Conservation (phyloP, 139 green algal species). For the Pycnococcus provasolii region DNA sequence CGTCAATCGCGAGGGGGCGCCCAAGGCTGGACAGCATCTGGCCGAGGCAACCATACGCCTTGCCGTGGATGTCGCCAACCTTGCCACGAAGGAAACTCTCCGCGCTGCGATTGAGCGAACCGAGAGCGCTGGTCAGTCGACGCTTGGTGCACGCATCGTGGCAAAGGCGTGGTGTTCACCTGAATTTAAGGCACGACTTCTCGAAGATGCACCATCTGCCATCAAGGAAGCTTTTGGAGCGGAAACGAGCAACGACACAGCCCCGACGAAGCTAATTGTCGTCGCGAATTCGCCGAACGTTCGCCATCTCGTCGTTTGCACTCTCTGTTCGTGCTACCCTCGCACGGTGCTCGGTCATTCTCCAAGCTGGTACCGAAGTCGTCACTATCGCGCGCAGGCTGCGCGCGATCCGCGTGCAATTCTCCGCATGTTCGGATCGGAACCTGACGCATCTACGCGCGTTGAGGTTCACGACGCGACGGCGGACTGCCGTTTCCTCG, state of each 20-base stretch:
- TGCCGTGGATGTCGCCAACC: not conserved
- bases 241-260: not conserved
- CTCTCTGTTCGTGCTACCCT: slow-evolving; percentile 11
- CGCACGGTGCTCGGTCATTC: not conserved
- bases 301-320: slow-evolving; percentile 10
- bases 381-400: not conserved
- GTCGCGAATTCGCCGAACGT: slow-evolving; percentile 4
- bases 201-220: not conserved
- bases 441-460: not conserved
- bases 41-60: not conserved
- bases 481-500: not conserved
- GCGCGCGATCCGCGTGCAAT: not conserved
- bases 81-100: not conserved
- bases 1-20: not conserved
- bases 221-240: not conserved
- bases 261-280: not conserved
- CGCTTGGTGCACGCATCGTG: not conserved
- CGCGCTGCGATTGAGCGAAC: not conserved
- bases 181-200: not conserved
- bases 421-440: not conserved
- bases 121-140: not conserved
- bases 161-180: not conserved
- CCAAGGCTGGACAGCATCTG: not conserved
- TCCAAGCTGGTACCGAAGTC: not conserved
- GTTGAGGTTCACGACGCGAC: not conserved